A percentile compares a stretch with the other conserved stretches of the same genome.
Conservation (phyloP, 1,284 basidiomycete genomes). For the Paramarasmius palmivorus region DNA sequence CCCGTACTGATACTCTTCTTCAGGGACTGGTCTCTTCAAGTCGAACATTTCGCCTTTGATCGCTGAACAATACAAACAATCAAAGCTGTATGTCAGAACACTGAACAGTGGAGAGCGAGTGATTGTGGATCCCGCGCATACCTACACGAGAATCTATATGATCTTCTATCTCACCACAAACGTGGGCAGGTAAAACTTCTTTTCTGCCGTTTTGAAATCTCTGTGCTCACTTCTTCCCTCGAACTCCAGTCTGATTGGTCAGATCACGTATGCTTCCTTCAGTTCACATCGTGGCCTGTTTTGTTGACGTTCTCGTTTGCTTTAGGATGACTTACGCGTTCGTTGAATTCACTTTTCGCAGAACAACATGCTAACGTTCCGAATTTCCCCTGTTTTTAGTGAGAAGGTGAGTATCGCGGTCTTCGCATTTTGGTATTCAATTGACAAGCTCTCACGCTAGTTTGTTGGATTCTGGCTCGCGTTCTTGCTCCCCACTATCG, state of each 20-base stretch:
- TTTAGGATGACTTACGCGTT: conserved; percentile 76
- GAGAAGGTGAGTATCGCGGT: conserved; percentile 51
- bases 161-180: too few species aligned
- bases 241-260: conserved; percentile 66
- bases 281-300: too few species aligned
- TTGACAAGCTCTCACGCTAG: conserved; percentile 23
- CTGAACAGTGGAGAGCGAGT: conserved; percentile 71
- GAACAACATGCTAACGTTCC: too few species aligned
- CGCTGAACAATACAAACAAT: conserved; percentile 72
- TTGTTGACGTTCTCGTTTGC: too few species aligned
- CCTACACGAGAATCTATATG: conserved; percentile 73
- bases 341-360: too few species aligned
- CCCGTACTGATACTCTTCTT: conserved; percentile 27
- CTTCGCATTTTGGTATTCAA: background rate
- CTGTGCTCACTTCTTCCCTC: too few species aligned
- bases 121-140: conserved; percentile 78
- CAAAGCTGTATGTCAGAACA: conserved; percentile 55
- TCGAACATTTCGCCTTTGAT: conserved; percentile 78
- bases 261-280: too few species aligned
- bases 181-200: too few species aligned
- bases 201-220: too few species aligned
- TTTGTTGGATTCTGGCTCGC: conserved; percentile 75
- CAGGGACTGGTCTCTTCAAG: conserved; percentile 78
- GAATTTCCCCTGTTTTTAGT: too few species aligned
- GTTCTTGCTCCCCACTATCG: conserved; percentile 64